Percentiles rank a stretch among this genome's conserved stretches.
Evolutionary conservation across 2,329 filamentous ascomycete genomes (phyloP).

Genomic region (Pseudocercospora crystallina): DNA sequence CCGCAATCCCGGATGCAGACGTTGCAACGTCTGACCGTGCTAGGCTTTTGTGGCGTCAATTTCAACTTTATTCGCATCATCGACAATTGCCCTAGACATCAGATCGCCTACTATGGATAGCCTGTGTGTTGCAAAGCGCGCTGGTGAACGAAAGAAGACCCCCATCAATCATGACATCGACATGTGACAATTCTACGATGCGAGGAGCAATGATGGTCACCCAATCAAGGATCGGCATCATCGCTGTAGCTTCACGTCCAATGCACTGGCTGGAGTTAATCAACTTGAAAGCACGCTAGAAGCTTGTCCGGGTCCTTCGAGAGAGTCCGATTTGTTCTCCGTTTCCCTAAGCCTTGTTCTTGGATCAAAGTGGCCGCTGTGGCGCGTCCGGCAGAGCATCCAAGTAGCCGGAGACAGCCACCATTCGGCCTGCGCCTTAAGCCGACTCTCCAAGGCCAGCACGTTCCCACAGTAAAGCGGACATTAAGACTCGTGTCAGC

Average conservation of each 20-base stretch:
- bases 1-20: no score
- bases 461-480: not conserved
- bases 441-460: slow-evolving; percentile 1
- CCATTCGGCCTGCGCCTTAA: not conserved
- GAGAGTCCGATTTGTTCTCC: slow-evolving; percentile 8
- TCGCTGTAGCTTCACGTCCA: slow-evolving; percentile 1
- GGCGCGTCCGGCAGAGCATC: not conserved
- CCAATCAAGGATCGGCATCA: no score
- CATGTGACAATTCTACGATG: no score
- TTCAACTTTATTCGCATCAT: slow-evolving; percentile 1
- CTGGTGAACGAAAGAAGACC: no score
- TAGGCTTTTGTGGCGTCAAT: slow-evolving; percentile 15
- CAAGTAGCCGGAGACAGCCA: slow-evolving; percentile 13
- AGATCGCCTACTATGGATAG: not conserved
- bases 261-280: slow-evolving; percentile 8
- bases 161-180: no score
- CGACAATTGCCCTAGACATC: not conserved
- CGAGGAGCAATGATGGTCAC: no score
- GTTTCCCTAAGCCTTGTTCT: slow-evolving; percentile 10
- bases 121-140: no score
- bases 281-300: slow-evolving; percentile 10
- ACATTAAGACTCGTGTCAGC: slow-evolving; percentile 6
- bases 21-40: slow-evolving; percentile 6
- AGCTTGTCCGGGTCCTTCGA: slow-evolving; percentile 7
- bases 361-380: not conserved